Evolutionary conservation across 768 basidiomycete genomes (phyloP), one percentile per base, ranked within the genome.

Genomic region (Suillus occidentalis): DNA sequence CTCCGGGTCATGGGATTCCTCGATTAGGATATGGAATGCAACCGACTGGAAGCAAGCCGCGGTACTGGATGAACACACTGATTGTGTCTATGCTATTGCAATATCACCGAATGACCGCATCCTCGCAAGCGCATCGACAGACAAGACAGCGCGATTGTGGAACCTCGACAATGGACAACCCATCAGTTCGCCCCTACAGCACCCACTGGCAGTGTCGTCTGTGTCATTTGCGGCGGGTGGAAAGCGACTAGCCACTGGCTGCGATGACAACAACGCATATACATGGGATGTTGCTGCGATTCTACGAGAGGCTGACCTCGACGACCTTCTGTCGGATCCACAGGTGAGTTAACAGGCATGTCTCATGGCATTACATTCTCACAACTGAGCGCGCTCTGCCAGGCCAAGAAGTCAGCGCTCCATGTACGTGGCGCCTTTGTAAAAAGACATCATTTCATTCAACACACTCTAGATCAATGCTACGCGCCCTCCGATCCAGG

Each of bases 181-280:
- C 28, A 55, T 55, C 18, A 28, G 28, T 34, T 34, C 53, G 10
- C 53, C 53, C 9, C 53, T 55, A 18, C 18, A 55, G 18, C 53
- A 55, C 34, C n/a, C n/a, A n/a, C n/a, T n/a, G n/a, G 53, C 31
- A n/a, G 31, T 55, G 18, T 20, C 9, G 10, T 97, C 95, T 72
- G 94, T 97, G 37, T 85, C 92, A 65, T 97, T 97, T 79, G 96
- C 94, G 61, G 92, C 94, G 14, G 95, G 98, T 76, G 95, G 96
- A 36, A 94, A 93, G 75, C 88, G 83, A 66, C 85, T 98, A 36
- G 97, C 97, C 34, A 98, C 97, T 8, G 97, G 20, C 18, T 99
- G 95, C 79, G 34, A 34, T 31, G 53, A 55, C 53, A 9, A 55
- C 18, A 34, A 55, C 20, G 12, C 31, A 12, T 55, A 55, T 31